Percentiles rank a stretch among this genome's conserved stretches.
These are phyloP conservation scores for Nannizziopsis arthrosporioides DNA, from an alignment of 2,329 filamentous ascomycete genomes.

Conservation along the genomic window DNA sequence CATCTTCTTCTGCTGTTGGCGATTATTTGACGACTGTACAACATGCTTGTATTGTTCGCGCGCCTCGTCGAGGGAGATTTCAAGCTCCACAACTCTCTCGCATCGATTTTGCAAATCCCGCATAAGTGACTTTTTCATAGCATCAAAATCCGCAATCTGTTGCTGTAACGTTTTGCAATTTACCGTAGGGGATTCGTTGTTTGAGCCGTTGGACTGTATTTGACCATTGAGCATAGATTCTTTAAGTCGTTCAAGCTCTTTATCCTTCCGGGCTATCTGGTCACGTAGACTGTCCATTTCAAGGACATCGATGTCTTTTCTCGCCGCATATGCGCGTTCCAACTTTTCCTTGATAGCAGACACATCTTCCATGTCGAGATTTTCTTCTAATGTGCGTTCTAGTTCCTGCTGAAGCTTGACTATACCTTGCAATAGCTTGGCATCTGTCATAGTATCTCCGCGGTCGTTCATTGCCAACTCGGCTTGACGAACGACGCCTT, in stretches of 20 bases:
- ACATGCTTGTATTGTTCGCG: slow-evolving; percentile 99
- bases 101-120: slow-evolving; percentile 96
- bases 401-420: slow-evolving; percentile 68
- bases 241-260: slow-evolving; percentile 73
- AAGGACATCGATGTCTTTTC: slow-evolving; percentile 60
- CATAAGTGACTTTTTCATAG: slow-evolving; percentile 99
- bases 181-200: slow-evolving; percentile 48
- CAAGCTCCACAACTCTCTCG: slow-evolving; percentile 92
- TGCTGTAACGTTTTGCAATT: slow-evolving; percentile 91
- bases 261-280: slow-evolving; percentile 62
- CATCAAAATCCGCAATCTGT: slow-evolving; percentile 96
- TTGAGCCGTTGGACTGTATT: slow-evolving; percentile 48
- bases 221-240: slow-evolving; percentile 53
- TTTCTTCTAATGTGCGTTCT: slow-evolving; percentile 67
- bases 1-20: slow-evolving; percentile 99
- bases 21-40: slow-evolving; percentile 88
- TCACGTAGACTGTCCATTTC: slow-evolving; percentile 65
- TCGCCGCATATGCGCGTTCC: slow-evolving; percentile 62
- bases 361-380: slow-evolving; percentile 64
- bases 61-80: slow-evolving; percentile 94
- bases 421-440: slow-evolving; percentile 67
- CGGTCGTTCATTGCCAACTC: slow-evolving; percentile 73
- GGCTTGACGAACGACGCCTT: slow-evolving; percentile 83
- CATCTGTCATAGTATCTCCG: slow-evolving; percentile 36
- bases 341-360: slow-evolving; percentile 74